Evolutionary conservation across 768 basidiomycete genomes (phyloP).

Genomic region (Amanita jacksonii): DNA sequence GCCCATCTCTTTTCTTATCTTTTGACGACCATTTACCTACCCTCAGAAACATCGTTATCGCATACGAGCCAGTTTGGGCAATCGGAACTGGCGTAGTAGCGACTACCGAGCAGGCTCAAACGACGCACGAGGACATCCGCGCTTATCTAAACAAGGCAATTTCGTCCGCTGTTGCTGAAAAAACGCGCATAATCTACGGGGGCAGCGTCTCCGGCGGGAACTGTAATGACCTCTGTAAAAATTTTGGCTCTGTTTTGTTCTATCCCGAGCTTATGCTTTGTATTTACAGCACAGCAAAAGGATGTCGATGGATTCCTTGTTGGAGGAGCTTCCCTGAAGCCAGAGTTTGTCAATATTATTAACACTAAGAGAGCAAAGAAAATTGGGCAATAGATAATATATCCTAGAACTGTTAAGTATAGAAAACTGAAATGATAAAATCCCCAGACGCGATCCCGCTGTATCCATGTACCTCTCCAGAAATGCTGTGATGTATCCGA

Average conservation of each 20-base stretch:
- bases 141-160: conserved; percentile 57
- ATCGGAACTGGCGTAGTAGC: conserved; percentile 98
- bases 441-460: too few relatives aligned
- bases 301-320: conserved; percentile 99
- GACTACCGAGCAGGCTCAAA: conserved; percentile 85
- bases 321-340: conserved; percentile 95
- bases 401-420: too few relatives aligned
- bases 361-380: conserved; percentile 33
- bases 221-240: conserved; percentile 78
- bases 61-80: conserved; percentile 98
- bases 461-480: too few relatives aligned
- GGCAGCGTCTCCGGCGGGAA: conserved; percentile 90
- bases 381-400: too few relatives aligned
- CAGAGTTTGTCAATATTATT: conserved; percentile 90
- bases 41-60: conserved; percentile 91
- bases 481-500: too few relatives aligned
- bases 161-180: conserved; percentile 57
- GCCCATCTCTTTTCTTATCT: too few relatives aligned
- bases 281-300: conserved; percentile 47
- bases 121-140: conserved; percentile 80
- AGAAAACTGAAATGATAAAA: too few relatives aligned
- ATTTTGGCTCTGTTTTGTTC: too few relatives aligned
- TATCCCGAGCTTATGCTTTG: background rate
- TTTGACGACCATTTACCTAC: too few relatives aligned
- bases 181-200: conserved; percentile 88